These are phyloP conservation scores for Paecilomyces sp. DNA, from an alignment of 2,329 filamentous ascomycete species.

Conservation along the genomic window DNA sequence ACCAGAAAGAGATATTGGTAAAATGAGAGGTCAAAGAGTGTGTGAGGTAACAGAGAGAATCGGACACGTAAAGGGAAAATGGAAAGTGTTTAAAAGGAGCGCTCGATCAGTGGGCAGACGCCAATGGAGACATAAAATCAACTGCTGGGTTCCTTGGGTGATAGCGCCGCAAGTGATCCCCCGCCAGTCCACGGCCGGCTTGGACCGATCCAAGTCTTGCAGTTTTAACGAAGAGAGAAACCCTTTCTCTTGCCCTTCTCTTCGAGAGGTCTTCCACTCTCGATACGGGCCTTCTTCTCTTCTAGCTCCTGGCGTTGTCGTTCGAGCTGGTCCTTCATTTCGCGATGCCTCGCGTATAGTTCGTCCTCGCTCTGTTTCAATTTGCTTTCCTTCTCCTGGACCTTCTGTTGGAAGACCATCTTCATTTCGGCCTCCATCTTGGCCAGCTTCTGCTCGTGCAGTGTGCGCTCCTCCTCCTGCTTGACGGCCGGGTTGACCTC, in stretches of 20 bases:
- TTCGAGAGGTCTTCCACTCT: constrained; percentile 91
- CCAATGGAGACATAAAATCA: constrained; percentile 3
- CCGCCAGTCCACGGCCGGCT: constrained; percentile 4
- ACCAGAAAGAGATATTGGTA: constrained; percentile 23
- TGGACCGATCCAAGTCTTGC: constrained; percentile 4
- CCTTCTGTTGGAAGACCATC: constrained; percentile 99
- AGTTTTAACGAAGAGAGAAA: constrained; percentile 85
- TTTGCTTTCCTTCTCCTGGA: constrained; percentile 98
- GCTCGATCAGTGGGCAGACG: constrained; percentile 7
- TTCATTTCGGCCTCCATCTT: constrained; percentile 99
- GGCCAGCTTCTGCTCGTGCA: constrained; percentile 99
- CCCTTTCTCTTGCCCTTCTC: constrained; percentile 99
- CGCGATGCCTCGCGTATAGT: constrained; percentile 91
- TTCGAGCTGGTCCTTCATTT: constrained; percentile 99
- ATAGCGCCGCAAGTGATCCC: constrained; percentile 7
- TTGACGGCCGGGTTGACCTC: constrained; percentile 99
- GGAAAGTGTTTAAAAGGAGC: constrained; percentile 6
- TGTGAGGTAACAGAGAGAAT: constrained; percentile 17
- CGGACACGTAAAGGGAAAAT: constrained; percentile 11
- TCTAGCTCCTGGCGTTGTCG: constrained; percentile 90
- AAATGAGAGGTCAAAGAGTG: constrained; percentile 22
- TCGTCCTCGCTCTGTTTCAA: constrained; percentile 99
- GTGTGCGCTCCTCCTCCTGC: constrained; percentile 95
- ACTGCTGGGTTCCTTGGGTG: constrained; percentile 4
- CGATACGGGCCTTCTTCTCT: constrained; percentile 94